Evolutionary conservation across 768 basidiomycete genomes (phyloP), one percentile per base, ranked within the genome.

Genomic region (Suillus placidus): DNA sequence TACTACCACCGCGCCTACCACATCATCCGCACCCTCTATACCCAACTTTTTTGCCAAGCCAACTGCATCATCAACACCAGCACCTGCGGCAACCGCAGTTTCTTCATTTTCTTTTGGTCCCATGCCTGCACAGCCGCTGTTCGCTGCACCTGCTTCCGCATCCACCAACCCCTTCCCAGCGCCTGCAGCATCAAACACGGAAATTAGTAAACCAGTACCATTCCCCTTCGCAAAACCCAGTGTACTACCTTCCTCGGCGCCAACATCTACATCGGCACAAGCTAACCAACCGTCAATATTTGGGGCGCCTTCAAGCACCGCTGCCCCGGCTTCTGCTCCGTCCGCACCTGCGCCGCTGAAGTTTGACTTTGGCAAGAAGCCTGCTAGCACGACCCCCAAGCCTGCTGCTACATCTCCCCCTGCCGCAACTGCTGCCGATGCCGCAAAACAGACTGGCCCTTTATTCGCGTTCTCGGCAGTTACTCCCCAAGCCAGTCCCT

Each of bases 391-490:
- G 26, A 18, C 37, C 42, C 43, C 54, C 40, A 54, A 60, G 35
- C 37, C 37, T 30, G 23, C 42, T 34, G 13, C 34, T 26, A 34
- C n/a, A 35, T 64, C 64, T n/a, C 34, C 54, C 37, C 37, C 64
- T 14, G 12, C 66, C 30, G 8, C 51, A 30, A 42, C 54, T 23
- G 43, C 61, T 26, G 13, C 66, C 3, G 71, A 67, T 26, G 56
- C 14, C 34, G 65, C 58, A 9, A 77, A 66, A 26, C 56, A 66
- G 37, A 45, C 73, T 6, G 14, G n/a, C 6, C 64, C 72, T 23
- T 47, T 60, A 63, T 77, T 74, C 60, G 68, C 73, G 38, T 70
- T 78, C 61, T 60, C 70, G 16, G 51, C 62, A 35, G 30, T 65
- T 23, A 55, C 64, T 16, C 57, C 52, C 32, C 61, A 64, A 60